Percentiles rank a stretch among this genome's conserved stretches.
These are phyloP conservation scores for Hygrocybe coccinea DNA, from an alignment of 768 basidiomycete species.

Conservation along the genomic window DNA sequence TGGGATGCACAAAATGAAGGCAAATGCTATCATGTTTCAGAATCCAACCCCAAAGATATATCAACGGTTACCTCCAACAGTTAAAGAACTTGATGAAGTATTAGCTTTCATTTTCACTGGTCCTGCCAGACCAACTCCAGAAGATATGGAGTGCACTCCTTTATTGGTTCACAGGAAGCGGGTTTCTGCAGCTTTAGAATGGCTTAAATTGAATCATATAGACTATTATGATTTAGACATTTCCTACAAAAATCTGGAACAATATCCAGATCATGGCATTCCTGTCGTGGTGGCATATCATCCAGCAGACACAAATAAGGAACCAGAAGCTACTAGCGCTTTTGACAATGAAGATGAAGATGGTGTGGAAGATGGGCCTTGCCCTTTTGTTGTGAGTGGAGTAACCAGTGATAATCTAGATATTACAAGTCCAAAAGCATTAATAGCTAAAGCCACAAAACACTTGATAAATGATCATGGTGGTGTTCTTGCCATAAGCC, in stretches of 20 bases:
- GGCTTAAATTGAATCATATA: no score
- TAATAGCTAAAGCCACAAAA: slow-evolving; percentile 20
- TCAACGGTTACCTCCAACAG: no score
- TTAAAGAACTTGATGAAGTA: slow-evolving; percentile 29
- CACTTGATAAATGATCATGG: slow-evolving; percentile 15
- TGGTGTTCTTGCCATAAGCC: slow-evolving; percentile 20
- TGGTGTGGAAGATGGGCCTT: slow-evolving; percentile 24
- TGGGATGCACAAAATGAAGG: no score
- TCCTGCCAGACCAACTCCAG: slow-evolving; percentile 17
- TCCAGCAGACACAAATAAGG: slow-evolving; percentile 2
- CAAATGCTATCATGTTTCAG: no score
- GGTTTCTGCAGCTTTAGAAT: no score
- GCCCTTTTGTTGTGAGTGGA: slow-evolving; percentile 38
- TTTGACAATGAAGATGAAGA: slow-evolving; percentile 15
- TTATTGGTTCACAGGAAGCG: no score
- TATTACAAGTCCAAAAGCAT: slow-evolving; percentile 11
- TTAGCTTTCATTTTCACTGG: slow-evolving; percentile 32
- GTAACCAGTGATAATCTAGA: slow-evolving; percentile 22
- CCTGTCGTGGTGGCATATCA: slow-evolving; percentile 21
- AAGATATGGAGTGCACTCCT: no score
- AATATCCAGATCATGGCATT: no score
- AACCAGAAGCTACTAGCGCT: slow-evolving; percentile 7
- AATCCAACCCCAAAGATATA: no score
- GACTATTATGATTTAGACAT: no score
- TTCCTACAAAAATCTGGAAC: no score